Conservation (phyloP, 441 rosid species). For the Theobroma grandiflorum region DNA sequence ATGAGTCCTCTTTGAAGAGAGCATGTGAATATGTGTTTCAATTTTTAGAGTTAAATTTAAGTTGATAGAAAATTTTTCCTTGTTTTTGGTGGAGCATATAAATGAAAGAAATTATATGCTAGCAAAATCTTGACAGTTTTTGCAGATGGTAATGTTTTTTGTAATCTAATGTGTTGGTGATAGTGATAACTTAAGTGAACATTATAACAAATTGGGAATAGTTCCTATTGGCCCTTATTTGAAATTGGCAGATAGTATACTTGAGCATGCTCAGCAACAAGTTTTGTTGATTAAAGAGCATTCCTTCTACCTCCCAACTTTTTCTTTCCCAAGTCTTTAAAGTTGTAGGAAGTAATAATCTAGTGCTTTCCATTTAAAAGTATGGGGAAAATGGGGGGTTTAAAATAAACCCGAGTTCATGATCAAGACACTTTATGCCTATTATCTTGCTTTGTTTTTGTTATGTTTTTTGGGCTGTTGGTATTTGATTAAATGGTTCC, state of each 20-base stretch:
- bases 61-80: too few species aligned
- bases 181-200: conserved; percentile 1
- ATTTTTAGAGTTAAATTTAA: too few species aligned
- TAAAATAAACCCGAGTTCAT: neutral
- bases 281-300: neutral
- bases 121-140: too few species aligned
- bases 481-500: conserved; percentile 4
- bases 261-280: neutral
- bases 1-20: too few species aligned
- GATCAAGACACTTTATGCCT: neutral
- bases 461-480: neutral
- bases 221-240: neutral
- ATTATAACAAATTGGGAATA: conserved; percentile 11
- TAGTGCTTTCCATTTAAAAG: neutral
- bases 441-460: neutral
- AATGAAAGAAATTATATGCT: neutral
- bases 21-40: too few species aligned
- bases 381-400: neutral
- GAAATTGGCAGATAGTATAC: neutral
- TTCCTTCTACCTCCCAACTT: neutral
- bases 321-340: neutral
- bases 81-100: neutral
- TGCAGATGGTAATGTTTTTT: neutral
- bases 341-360: neutral
- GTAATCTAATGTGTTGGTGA: neutral